Percentiles rank a stretch among this genome's conserved stretches.
Conservation (phyloP, 306 rosid species). For the Castanea crenata region DNA sequence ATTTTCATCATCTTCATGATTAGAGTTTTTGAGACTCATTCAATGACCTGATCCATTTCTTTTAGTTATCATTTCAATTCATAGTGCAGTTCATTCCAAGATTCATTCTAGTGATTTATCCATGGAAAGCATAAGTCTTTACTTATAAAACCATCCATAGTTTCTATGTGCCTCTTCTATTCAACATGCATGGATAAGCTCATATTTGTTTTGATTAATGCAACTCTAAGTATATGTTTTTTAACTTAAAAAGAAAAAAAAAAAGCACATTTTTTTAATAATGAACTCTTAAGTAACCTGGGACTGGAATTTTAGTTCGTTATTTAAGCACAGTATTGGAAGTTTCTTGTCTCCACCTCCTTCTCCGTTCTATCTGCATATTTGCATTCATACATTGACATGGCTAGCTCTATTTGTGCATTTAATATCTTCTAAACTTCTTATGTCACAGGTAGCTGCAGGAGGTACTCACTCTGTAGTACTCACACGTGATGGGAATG, state of each 20-base stretch:
- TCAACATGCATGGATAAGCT: background rate
- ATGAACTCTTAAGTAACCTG: background rate
- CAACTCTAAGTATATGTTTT: no score
- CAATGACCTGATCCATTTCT: background rate
- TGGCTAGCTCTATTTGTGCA: conserved; percentile 8
- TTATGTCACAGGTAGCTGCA: conserved; percentile 78
- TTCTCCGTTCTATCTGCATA: conserved; percentile 1
- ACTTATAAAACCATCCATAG: background rate
- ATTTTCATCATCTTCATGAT: background rate
- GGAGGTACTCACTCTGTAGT: conserved; percentile 99
- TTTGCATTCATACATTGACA: background rate
- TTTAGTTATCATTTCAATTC: background rate
- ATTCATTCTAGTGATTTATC: background rate
- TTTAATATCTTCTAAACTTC: conserved; percentile 4
- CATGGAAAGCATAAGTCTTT: background rate
- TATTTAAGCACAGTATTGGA: background rate
- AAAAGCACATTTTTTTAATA: no score
- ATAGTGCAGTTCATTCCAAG: background rate
- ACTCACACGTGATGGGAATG: conserved; percentile 92
- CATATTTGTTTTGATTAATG: background rate
- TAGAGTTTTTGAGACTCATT: background rate
- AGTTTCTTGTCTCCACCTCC: background rate
- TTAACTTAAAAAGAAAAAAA: no score
- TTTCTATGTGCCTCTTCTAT: background rate
- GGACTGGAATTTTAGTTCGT: background rate